Evolutionary conservation across 2,329 filamentous ascomycete species (phyloP).

Genomic region (Diaporthe aspalathi): DNA sequence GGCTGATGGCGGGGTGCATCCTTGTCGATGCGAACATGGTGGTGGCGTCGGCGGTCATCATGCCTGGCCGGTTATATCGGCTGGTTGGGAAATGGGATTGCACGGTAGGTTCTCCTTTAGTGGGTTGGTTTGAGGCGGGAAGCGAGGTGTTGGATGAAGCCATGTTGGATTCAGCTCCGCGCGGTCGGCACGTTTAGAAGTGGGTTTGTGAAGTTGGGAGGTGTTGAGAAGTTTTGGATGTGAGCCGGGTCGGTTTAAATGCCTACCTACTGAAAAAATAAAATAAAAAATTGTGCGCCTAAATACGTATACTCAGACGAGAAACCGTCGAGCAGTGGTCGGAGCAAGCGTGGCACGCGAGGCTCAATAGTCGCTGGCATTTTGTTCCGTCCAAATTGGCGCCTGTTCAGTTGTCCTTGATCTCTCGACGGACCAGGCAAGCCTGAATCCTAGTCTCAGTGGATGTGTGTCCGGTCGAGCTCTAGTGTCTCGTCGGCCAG

Average conservation of each 20-base stretch:
- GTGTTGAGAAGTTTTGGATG: neutral
- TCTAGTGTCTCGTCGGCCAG: neutral
- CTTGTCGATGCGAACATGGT: no score
- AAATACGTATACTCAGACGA: neutral
- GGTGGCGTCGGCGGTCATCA: no score
- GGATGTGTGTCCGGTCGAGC: neutral
- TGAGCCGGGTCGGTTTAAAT: no score
- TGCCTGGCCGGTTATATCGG: no score
- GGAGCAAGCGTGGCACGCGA: neutral
- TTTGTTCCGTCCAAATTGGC: neutral
- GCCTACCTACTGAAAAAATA: no score
- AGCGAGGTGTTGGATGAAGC: no score
- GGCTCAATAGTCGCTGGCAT: neutral
- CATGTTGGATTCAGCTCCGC: no score
- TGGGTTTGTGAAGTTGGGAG: neutral
- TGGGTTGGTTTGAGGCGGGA: no score
- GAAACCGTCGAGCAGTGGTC: neutral
- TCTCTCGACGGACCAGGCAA: neutral
- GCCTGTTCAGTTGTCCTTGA: neutral
- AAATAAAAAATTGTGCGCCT: neutral
- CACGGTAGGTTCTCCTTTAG: no score
- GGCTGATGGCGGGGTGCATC: no score
- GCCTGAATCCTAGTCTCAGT: neutral
- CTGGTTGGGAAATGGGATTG: no score
- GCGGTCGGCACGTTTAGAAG: no score